phyloP scores from a whole-genome alignment of 1,139 yeast genomes.

The Geotrichum cucujoidarum region DNA sequence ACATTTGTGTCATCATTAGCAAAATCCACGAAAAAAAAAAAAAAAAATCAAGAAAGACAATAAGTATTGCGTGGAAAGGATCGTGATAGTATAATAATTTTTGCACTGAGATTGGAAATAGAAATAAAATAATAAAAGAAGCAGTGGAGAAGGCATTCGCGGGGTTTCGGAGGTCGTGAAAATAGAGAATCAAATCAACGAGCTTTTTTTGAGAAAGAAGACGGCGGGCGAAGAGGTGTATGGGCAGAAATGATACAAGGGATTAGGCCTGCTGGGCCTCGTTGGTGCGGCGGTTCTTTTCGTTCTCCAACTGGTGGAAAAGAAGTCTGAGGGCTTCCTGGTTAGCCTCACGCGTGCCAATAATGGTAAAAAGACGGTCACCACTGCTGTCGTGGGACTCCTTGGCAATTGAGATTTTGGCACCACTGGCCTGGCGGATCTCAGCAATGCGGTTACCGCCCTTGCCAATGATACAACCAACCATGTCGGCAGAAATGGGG shows the following conservation, averaged over 20 bases:
- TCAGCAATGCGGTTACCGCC: constrained; percentile 85
- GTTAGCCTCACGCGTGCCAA: constrained; percentile 60
- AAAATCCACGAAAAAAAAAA: too few relatives aligned
- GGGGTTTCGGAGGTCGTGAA: neutral
- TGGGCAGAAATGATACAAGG: too few relatives aligned
- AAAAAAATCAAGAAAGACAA: too few relatives aligned
- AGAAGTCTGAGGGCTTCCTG: constrained; percentile 66
- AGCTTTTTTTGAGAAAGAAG: neutral
- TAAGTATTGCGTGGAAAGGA: too few relatives aligned
- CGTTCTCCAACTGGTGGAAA: constrained; percentile 72
- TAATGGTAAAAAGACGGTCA: constrained; percentile 67
- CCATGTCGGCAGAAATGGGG: constrained; percentile 73
- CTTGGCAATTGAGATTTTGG: constrained; percentile 73
- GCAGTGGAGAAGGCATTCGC: neutral
- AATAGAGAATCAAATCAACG: neutral
- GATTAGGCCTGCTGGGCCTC: constrained; percentile 13
- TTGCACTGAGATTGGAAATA: too few relatives aligned
- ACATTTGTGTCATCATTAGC: too few relatives aligned
- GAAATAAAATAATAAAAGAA: neutral
- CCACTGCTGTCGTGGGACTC: constrained; percentile 56
- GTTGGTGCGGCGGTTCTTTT: constrained; percentile 57
- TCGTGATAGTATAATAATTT: too few relatives aligned
- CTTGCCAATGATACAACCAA: constrained; percentile 87
- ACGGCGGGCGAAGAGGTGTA: too few relatives aligned
- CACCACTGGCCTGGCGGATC: constrained; percentile 73